phyloP scores from a whole-genome alignment of 73 alveolate genomes.

The Paramecium sexaurelia region DNA sequence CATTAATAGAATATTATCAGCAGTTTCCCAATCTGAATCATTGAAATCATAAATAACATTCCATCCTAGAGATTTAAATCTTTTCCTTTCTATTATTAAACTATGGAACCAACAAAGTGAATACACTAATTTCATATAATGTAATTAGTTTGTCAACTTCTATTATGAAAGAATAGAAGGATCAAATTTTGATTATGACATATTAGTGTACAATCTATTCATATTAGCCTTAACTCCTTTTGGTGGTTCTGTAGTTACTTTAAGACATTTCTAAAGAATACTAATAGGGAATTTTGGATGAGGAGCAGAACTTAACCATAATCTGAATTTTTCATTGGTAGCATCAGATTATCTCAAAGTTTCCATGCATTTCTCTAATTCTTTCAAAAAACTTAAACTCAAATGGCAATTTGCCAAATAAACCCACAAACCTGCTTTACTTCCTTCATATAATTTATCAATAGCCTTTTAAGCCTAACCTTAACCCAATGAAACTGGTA shows the following conservation, averaged over 20 bases:
- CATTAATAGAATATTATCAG: conserved; percentile 98
- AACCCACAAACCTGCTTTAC: conserved; percentile 95
- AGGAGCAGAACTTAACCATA: conserved; percentile 98
- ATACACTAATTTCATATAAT: conserved; percentile 63
- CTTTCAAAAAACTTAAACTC: conserved; percentile 88
- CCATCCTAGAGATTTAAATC: conserved; percentile 99
- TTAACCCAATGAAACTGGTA: conserved; percentile 86
- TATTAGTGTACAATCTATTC: conserved; percentile 96
- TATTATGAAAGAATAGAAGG: background rate
- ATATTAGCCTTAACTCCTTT: conserved; percentile 99
- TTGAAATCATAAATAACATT: conserved; percentile 99
- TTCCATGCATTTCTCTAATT: conserved; percentile 93
- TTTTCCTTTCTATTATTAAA: conserved; percentile 73
- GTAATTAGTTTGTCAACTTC: conserved; percentile 33
- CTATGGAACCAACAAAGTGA: conserved; percentile 71
- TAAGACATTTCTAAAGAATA: conserved; percentile 97
- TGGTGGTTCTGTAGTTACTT: conserved; percentile 99
- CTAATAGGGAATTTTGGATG: conserved; percentile 99
- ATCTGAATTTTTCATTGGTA: conserved; percentile 95
- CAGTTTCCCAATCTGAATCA: conserved; percentile 99
- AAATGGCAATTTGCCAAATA: conserved; percentile 96
- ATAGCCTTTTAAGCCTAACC: conserved; percentile 88
- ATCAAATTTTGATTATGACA: conserved; percentile 84
- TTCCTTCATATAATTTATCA: conserved; percentile 85
- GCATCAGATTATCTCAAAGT: conserved; percentile 83